These are phyloP conservation scores for Neurospora hispaniola DNA, from an alignment of 495 filamentous ascomycete genomes.

Conservation along the genomic window DNA sequence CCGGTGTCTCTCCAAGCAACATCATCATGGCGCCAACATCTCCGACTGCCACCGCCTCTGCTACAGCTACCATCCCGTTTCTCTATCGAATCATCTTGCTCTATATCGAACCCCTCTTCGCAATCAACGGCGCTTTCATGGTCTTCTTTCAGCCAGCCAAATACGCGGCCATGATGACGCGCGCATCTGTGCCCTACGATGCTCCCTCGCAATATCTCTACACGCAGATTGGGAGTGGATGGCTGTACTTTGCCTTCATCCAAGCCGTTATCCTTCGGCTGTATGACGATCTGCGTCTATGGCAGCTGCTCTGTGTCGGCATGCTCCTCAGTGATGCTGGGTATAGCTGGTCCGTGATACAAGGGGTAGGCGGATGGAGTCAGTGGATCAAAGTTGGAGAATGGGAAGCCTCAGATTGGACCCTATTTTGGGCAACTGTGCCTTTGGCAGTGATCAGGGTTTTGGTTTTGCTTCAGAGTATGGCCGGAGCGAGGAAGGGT, in stretches of 20 bases:
- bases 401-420: constrained; percentile 14
- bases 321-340: constrained; percentile 20
- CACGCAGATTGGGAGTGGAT: constrained; percentile 39
- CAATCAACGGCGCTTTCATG: constrained; percentile 21
- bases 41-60: background rate
- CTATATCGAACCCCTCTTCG: constrained; percentile 43
- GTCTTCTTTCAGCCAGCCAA: constrained; percentile 30
- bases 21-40: background rate
- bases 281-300: constrained; percentile 41
- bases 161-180: constrained; percentile 21
- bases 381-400: constrained; percentile 2
- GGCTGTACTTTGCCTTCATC: constrained; percentile 45
- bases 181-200: constrained; percentile 3
- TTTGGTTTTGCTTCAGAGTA: constrained; percentile 11
- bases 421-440: constrained; percentile 3
- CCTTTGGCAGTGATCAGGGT: constrained; percentile 8
- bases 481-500: constrained; percentile 1
- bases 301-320: constrained; percentile 27
- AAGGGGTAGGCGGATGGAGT: constrained; percentile 21
- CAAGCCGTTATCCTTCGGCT: constrained; percentile 46
- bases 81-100: constrained; percentile 45
- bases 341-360: constrained; percentile 8
- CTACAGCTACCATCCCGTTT: constrained; percentile 15
- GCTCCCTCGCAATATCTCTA: constrained; percentile 22
- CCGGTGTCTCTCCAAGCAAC: background rate